Evolutionary conservation across 2,329 filamentous ascomycete genomes (phyloP), one percentile per base, ranked within the genome.

Genomic region (Trichoderma oligosporum): DNA sequence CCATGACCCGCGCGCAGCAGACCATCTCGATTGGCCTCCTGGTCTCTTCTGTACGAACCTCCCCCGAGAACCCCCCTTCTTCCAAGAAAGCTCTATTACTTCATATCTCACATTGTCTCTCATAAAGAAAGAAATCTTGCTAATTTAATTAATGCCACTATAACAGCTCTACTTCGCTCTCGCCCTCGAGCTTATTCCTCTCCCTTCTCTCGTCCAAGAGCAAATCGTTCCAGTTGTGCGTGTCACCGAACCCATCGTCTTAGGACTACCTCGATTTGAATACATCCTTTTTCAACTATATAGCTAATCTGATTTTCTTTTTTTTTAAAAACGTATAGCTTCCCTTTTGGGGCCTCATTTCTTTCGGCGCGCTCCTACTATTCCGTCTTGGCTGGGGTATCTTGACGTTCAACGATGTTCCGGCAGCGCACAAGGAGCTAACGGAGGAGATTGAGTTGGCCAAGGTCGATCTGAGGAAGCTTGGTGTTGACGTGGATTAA

Each of bases 401-500:
- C 66, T 81, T 96, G 71, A 96, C 91, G 57, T 99, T 99, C 82
- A 94, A 96, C 79, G 92, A 97, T 74, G 91, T 95, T 47, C 92
- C 93, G 55, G 83, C 90, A 61, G 94, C 94, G 52, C 88, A 97
- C 75, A 84, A 86, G 71, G 92, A 97, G 76, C 78, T 99, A 66
- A 91, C 94, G 81, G 79, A 77, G 66, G 89, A 97, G 76, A 94
- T 95, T 69, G 82, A 90, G 61, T 65, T 85, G 72, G 90, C 90
- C 62, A 87, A 88, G 77, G 76, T 76, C 61, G 90, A 95, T 66
- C 75, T 95, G 71, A 82, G 83, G 69, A 78, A 78, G 59, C 83
- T 87, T 71, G 90, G 90, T 7, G 89, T 95, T 38, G 84, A 88
- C 64, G 86, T 93, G 60, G 88, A 96, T 78, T 86, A 78, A 76